Evolutionary conservation across 2,329 filamentous ascomycete genomes (phyloP), one percentile per base, ranked within the genome.

Genomic region (Paracamarosporium sp.): DNA sequence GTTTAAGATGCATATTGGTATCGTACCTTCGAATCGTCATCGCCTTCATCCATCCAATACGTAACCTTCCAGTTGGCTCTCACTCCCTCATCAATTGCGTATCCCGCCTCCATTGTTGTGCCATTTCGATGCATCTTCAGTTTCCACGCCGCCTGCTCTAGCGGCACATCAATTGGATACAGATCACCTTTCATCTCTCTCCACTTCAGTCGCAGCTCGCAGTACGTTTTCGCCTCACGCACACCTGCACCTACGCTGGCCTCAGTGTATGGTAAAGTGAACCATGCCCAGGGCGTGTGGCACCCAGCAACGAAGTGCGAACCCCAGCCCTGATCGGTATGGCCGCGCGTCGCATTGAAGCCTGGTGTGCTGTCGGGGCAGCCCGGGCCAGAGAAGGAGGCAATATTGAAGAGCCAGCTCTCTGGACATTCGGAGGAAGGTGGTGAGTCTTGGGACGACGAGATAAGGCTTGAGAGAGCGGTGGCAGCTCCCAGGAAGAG

Each of bases 71-170:
- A 47, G 13, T 24, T 20, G 28, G 44, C 44, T n/a, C 30, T 47
- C 17, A 35, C 28, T 11, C 44, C 28, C 20, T 35, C 30, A 7
- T 47, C 44, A 17, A 47, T 35, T 9, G 28, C 28, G 15, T 47
- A 47, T 17, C 28, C 44, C n/a, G 44, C 44, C 30, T 47, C 28
- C 28, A 47, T 47, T 3, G 27, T 47, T 5, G 44, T 47, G 28
- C 28, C 28, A 47, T 47, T 47, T 13, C 44, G 27, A 35, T 35
- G 44, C 44, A 47, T 47, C 44, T 47, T 47, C 44, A 47, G 11
- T 24, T 47, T 47, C 44, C 44, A 47, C 35, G 28, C 30, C 12
- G 44, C 44, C 30, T 33, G 28, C 11, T 47, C 17, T 4, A 47
- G 44, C 17, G 44, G 44, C 5, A 47, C 28, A 4, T 47, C 44